Evolutionary conservation across 164 flowering plant species (phyloP).

Genomic region (Sedum album): DNA sequence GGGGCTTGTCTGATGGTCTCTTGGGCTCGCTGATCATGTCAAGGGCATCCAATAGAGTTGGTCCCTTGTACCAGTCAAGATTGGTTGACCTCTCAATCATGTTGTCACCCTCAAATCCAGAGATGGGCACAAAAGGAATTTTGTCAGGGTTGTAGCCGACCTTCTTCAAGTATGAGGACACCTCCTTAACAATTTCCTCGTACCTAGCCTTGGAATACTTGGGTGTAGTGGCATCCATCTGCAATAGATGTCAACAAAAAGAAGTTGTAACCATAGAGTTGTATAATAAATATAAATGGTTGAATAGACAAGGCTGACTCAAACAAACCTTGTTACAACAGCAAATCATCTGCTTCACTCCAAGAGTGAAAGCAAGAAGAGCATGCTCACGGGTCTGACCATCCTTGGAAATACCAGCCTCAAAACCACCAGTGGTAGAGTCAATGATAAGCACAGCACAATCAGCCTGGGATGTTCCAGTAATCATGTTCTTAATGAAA

Average conservation of each 20-base stretch:
- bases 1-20: too few species aligned
- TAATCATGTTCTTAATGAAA: constrained; percentile 83
- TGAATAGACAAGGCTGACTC: neutral
- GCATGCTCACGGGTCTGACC: constrained; percentile 89
- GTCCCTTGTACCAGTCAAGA: neutral
- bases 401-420: constrained; percentile 82
- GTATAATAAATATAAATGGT: neutral
- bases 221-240: constrained; percentile 76
- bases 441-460: constrained; percentile 47
- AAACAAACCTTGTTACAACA: constrained; percentile 62
- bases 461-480: constrained; percentile 82
- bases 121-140: neutral
- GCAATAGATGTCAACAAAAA: neutral
- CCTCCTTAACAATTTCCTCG: constrained; percentile 30
- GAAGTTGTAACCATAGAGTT: too few species aligned
- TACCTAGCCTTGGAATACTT: constrained; percentile 65
- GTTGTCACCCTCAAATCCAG: neutral
- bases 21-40: constrained; percentile 3
- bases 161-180: neutral
- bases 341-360: constrained; percentile 81
- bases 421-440: constrained; percentile 62
- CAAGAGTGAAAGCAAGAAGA: constrained; percentile 68
- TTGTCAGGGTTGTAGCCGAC: neutral
- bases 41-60: neutral
- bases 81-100: neutral